A percentile compares a stretch with the other conserved stretches of the same genome.
Conservation (phyloP, 495 filamentous ascomycete genomes). For the Pseudomonodictys pantanalensis region DNA sequence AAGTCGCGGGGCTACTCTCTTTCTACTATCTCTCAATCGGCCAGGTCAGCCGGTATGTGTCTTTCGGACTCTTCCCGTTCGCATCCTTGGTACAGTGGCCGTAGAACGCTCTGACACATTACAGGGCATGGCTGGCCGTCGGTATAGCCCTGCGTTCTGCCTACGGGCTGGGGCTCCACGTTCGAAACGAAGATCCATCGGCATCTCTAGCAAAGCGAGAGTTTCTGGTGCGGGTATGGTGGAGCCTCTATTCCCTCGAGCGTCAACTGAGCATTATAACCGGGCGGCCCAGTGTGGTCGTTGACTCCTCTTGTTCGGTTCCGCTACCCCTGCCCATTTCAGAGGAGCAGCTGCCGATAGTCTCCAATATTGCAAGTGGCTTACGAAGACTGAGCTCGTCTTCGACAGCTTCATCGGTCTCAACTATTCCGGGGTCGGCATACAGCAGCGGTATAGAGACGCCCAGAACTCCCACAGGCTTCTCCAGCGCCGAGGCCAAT, state of each 20-base stretch:
- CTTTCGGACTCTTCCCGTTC: background rate
- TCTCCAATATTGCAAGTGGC: slow-evolving; percentile 30
- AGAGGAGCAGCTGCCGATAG: slow-evolving; percentile 51
- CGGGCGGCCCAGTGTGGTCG: slow-evolving; percentile 58
- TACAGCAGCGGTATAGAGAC: background rate
- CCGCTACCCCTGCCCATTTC: slow-evolving; percentile 56
- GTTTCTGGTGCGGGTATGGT: slow-evolving; percentile 59
- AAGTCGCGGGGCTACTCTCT: slow-evolving; percentile 55
- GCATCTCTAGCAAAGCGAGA: slow-evolving; percentile 54
- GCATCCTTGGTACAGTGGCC: background rate
- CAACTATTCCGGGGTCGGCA: background rate
- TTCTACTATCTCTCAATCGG: slow-evolving; percentile 58
- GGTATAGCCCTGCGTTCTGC: slow-evolving; percentile 58
- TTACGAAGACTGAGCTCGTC: background rate
- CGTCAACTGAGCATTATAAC: slow-evolving; percentile 57
- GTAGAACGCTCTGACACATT: background rate
- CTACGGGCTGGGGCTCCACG: slow-evolving; percentile 57
- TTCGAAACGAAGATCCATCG: slow-evolving; percentile 51
- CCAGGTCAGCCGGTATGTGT: slow-evolving; percentile 57
- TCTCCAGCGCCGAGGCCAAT: background rate
- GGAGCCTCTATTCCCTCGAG: slow-evolving; percentile 58
- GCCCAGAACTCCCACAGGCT: background rate
- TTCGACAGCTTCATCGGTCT: background rate
- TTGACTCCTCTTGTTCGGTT: slow-evolving; percentile 53
- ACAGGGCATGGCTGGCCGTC: slow-evolving; percentile 59